These are phyloP conservation scores for Lepidium africanum DNA, from an alignment of 345 rosid genomes.

Conservation along the genomic window DNA sequence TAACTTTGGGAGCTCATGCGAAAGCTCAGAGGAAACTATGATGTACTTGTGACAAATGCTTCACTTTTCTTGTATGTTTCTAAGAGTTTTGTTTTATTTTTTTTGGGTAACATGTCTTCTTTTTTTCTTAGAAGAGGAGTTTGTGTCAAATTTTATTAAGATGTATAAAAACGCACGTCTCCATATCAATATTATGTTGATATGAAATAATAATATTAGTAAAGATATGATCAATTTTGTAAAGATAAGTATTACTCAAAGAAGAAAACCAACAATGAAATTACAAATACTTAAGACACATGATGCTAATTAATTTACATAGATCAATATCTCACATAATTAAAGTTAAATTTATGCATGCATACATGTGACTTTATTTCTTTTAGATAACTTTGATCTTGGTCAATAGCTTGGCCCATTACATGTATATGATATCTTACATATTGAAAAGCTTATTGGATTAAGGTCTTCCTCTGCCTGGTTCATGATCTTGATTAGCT, in stretches of 20 bases:
- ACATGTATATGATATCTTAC: neutral
- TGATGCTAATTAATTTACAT: neutral
- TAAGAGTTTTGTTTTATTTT: slow-evolving; percentile 4
- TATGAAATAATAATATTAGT: neutral
- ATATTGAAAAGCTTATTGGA: neutral
- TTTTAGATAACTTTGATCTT: neutral
- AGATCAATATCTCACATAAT: neutral
- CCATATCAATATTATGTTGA: slow-evolving; percentile 11
- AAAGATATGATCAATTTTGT: neutral
- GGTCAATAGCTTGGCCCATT: neutral
- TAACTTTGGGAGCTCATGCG: slow-evolving; percentile 81
- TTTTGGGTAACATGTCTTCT: neutral
- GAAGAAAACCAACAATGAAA: neutral
- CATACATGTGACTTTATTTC: neutral
- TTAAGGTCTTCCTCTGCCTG: slow-evolving; percentile 34
- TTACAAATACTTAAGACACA: neutral
- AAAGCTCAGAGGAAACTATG: slow-evolving; percentile 62
- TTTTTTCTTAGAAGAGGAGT: neutral
- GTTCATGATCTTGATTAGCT: slow-evolving; percentile 33
- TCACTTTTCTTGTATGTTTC: neutral
- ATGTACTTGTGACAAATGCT: slow-evolving; percentile 20
- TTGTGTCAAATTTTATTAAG: slow-evolving; percentile 7
- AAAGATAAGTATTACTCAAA: neutral
- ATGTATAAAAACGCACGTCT: slow-evolving; percentile 20
- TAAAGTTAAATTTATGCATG: neutral